Conservation (phyloP, 2,329 filamentous ascomycete species). For the Arachnopeziza araneosa region DNA sequence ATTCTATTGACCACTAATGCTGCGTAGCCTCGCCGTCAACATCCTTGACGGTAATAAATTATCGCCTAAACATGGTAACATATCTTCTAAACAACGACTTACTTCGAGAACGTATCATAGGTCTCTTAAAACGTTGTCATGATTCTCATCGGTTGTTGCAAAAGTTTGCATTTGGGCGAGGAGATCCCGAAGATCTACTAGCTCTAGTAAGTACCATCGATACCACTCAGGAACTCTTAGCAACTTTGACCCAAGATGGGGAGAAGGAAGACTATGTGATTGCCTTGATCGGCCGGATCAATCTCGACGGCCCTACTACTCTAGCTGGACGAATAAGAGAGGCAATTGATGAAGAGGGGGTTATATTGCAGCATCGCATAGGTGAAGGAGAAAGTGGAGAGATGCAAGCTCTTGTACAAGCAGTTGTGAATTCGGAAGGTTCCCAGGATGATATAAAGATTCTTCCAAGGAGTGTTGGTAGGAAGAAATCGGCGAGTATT, state of each 20-base stretch:
- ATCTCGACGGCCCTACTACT: conserved; percentile 58
- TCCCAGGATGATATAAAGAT: conserved; percentile 49
- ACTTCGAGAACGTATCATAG: conserved; percentile 63
- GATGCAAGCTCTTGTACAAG: conserved; percentile 67
- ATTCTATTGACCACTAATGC: conserved; percentile 3
- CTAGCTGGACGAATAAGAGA: conserved; percentile 67
- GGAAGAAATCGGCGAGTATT: conserved; percentile 42
- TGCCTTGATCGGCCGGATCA: conserved; percentile 50
- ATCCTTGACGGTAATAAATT: conserved; percentile 71
- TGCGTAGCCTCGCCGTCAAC: conserved; percentile 70
- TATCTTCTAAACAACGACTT: conserved; percentile 61
- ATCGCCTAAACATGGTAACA: conserved; percentile 75
- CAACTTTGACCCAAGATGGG: conserved; percentile 35
- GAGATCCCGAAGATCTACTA: conserved; percentile 87
- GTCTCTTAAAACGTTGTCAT: conserved; percentile 67
- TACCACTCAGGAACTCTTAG: conserved; percentile 62
- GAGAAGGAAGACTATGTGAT: conserved; percentile 34
- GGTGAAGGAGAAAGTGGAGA: conserved; percentile 67
- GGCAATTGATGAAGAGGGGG: conserved; percentile 87
- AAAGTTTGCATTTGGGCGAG: conserved; percentile 86
- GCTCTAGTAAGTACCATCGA: conserved; percentile 75
- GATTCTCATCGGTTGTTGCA: conserved; percentile 89
- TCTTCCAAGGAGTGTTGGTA: conserved; percentile 30
- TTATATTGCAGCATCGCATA: conserved; percentile 72
- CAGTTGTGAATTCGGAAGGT: conserved; percentile 63